phyloP scores from a whole-genome alignment of 129 eudicot genomes.

The Saposhnikovia divaricata region DNA sequence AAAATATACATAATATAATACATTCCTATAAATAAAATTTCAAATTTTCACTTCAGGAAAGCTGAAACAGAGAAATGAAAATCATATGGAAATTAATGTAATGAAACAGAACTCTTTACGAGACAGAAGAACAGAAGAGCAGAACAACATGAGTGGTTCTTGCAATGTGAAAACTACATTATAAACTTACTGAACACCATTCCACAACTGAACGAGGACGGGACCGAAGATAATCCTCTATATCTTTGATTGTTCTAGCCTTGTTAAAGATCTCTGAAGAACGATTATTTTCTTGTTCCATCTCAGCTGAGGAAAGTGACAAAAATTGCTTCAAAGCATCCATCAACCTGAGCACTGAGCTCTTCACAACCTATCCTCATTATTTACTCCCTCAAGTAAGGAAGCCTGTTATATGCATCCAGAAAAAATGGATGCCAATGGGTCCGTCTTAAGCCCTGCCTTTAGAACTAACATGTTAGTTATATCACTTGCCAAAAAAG shows the following conservation, averaged over 20 bases:
- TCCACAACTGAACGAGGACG: slow-evolving; percentile 71
- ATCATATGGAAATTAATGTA: not conserved
- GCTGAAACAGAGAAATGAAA: not conserved
- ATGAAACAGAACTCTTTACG: not conserved
- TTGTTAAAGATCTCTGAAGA: slow-evolving; percentile 17
- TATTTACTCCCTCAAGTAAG: too few relatives aligned
- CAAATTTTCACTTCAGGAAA: not conserved
- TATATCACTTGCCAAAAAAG: too few relatives aligned
- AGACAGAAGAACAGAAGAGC: not conserved
- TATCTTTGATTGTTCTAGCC: slow-evolving; percentile 49
- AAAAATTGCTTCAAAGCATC: slow-evolving; percentile 20
- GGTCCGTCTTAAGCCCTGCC: too few relatives aligned
- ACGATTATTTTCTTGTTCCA: slow-evolving; percentile 13
- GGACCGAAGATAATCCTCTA: slow-evolving; percentile 59
- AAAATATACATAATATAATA: not conserved
- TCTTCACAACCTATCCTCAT: too few relatives aligned
- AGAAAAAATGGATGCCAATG: too few relatives aligned
- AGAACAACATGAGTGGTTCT: not conserved
- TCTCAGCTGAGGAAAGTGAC: slow-evolving; percentile 14
- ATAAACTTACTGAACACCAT: slow-evolving; percentile 75
- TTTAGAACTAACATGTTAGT: too few relatives aligned
- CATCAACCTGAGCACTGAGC: slow-evolving; percentile 6
- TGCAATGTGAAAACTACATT: not conserved
- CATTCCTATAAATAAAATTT: not conserved
- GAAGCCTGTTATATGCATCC: too few relatives aligned